Base-by-base conservation (phyloP, 1,284 basidiomycete species). In the Moesziomyces globuligerus region DNA sequence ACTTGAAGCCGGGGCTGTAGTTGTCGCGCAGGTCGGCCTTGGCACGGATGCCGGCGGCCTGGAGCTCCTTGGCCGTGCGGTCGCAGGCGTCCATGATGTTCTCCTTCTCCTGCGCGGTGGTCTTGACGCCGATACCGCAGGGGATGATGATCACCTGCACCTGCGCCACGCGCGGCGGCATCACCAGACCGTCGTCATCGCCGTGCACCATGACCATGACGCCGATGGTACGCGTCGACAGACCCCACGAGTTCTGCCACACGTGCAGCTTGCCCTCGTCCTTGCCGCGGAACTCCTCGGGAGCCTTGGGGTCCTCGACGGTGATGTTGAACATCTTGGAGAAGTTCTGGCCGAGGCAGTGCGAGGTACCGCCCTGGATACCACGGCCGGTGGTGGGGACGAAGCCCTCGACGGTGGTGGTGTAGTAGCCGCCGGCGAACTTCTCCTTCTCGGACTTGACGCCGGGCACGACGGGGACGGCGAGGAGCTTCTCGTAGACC, bases 141-240 rank as follows among this genome's bases (percentile, higher is more conserved):
- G 96, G 96, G 42, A 99, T 90, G 72, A 99, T 86, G 45, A 96
- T 87, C 48, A 90, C 94, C 85, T 99, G 95, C 23, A 95, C 84
- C 71, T 88, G 89, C n/a, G 95, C 93, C 21, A 98, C 95, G 24
- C 93, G 87, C 52, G 95, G 95, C 28, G 95, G 96, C 68, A 98
- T 88, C 13, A 98, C 94, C 67, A 99, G 85, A 42, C 95, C 95
- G 82, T 97, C 92, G 83, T 99, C 93, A 84, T 99, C 96, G 49
- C 95, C 95, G 83, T 99, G 96, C 10, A 93, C 89, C 95, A 99
- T 99, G 80, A 98, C 94, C 94, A 97, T 97, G 61, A 98, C 93
- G 83, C 95, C 95, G 76, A 99, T 94, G 34, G 91, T 89, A 57
- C 95, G 87, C n/a, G 96, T 98, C 46, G 91, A 93, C 43, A 98